A percentile compares a stretch with the other conserved stretches of the same genome.
These are phyloP conservation scores for Huntiella omanensis DNA, from an alignment of 2,329 filamentous ascomycete species.

Conservation along the genomic window DNA sequence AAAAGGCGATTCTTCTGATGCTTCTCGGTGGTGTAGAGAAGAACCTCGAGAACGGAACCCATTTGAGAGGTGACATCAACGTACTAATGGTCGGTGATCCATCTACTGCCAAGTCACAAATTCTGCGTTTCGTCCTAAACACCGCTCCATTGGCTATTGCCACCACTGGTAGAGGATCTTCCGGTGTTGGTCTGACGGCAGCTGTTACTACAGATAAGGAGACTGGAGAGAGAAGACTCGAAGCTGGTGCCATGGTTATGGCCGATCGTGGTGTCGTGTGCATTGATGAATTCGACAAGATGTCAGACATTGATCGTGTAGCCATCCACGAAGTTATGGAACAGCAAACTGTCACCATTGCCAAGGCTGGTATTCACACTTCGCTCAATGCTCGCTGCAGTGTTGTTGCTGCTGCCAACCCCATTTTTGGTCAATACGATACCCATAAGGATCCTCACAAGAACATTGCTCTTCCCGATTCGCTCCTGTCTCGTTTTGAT, in stretches of 20 bases:
- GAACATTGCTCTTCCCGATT: conserved; percentile 94
- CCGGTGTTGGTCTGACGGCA: conserved; percentile 89
- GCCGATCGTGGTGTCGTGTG: conserved; percentile 93
- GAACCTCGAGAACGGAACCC: conserved; percentile 93
- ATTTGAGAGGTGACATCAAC: conserved; percentile 96
- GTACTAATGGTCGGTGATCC: conserved; percentile 98
- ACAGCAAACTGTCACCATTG: conserved; percentile 97
- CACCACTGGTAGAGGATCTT: conserved; percentile 89
- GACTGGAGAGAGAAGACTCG: conserved; percentile 81
- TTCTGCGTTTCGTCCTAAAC: conserved; percentile 90
- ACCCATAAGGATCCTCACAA: conserved; percentile 97
- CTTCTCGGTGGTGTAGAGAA: conserved; percentile 93
- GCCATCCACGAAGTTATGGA: conserved; percentile 99
- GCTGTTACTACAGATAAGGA: conserved; percentile 97
- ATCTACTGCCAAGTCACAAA: conserved; percentile 95
- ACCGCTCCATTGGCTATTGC: conserved; percentile 92
- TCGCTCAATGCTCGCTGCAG: conserved; percentile 92
- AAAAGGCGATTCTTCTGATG: conserved; percentile 93
- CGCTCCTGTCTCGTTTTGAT: conserved; percentile 94
- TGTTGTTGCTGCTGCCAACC: conserved; percentile 90
- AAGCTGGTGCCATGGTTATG: conserved; percentile 97
- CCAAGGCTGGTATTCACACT: conserved; percentile 95
- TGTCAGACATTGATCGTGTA: conserved; percentile 95
- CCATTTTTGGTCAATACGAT: conserved; percentile 96
- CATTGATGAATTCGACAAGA: conserved; percentile 99